These are phyloP conservation scores for Populus tomentosa DNA, from an alignment of 441 rosid genomes.

Conservation along the genomic window DNA sequence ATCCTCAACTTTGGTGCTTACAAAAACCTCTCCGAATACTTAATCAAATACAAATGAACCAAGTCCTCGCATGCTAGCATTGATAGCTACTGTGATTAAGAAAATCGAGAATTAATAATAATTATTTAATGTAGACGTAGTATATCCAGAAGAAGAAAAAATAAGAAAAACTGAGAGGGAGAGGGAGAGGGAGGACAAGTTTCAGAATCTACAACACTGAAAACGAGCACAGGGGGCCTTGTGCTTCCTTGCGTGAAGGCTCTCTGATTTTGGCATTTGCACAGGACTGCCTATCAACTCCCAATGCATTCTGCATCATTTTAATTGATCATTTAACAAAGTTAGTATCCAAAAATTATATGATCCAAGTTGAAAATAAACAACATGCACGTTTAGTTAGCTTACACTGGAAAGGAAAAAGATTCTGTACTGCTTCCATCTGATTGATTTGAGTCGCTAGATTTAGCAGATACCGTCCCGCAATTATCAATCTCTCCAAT, in stretches of 20 bases:
- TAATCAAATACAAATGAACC: background rate
- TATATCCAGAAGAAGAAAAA: background rate
- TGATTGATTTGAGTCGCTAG: conserved; percentile 44
- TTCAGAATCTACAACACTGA: conserved; percentile 62
- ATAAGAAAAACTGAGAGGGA: background rate
- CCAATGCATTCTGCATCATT: conserved; percentile 51
- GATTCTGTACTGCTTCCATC: conserved; percentile 52
- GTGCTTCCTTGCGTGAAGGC: conserved; percentile 35
- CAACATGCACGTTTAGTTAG: background rate
- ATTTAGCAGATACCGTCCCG: conserved; percentile 26
- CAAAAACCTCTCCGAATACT: background rate
- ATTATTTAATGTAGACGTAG: background rate
- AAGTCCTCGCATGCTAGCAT: background rate
- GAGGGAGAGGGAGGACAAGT: background rate
- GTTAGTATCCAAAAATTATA: background rate
- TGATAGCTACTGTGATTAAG: background rate
- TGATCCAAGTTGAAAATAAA: background rate
- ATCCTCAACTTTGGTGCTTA: background rate
- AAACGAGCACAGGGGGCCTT: conserved; percentile 38
- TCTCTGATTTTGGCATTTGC: conserved; percentile 63
- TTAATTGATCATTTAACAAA: background rate
- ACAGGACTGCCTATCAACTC: conserved; percentile 75
- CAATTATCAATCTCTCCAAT: conserved; percentile 19
- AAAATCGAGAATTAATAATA: background rate
- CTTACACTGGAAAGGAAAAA: conserved; percentile 80